These are phyloP conservation scores for Xanthoconium stramineum DNA, from an alignment of 768 basidiomycete genomes.

Conservation along the genomic window DNA sequence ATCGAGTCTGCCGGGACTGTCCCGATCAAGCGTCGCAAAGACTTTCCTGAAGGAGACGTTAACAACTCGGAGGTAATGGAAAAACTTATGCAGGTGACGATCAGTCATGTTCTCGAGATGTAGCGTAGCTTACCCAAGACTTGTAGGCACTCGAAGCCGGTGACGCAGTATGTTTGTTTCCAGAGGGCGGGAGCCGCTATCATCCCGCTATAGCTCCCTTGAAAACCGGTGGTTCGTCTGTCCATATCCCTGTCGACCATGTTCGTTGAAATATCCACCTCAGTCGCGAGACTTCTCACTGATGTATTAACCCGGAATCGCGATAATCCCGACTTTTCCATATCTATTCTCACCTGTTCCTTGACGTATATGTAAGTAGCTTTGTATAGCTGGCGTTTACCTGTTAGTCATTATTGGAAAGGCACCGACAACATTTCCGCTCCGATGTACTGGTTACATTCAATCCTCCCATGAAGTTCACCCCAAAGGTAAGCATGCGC, in stretches of 20 bases:
- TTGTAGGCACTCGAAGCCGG: slow-evolving; percentile 68
- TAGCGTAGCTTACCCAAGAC: slow-evolving; percentile 7
- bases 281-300: slow-evolving; percentile 79
- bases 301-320: slow-evolving; percentile 71
- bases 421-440: slow-evolving; percentile 84
- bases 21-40: slow-evolving; percentile 75
- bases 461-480: slow-evolving; percentile 64
- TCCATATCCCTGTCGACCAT: background rate
- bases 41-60: slow-evolving; percentile 48
- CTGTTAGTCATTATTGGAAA: slow-evolving; percentile 25
- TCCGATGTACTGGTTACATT: slow-evolving; percentile 86
- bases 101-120: background rate
- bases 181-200: slow-evolving; percentile 83
- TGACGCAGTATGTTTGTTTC: slow-evolving; percentile 80
- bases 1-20: slow-evolving; percentile 87
- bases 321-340: slow-evolving; percentile 64
- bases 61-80: slow-evolving; percentile 73
- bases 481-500: slow-evolving; percentile 47
- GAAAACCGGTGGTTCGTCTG: slow-evolving; percentile 74
- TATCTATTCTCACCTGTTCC: slow-evolving; percentile 73
- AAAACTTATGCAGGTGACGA: slow-evolving; percentile 58
- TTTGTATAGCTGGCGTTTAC: background rate
- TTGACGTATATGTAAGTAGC: slow-evolving; percentile 71
- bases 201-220: slow-evolving; percentile 85
- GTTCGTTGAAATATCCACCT: background rate